Evolutionary conservation across 139 green algal species (phyloP), one percentile per base, ranked within the genome.

Genomic region (Medakamo hakoo): DNA sequence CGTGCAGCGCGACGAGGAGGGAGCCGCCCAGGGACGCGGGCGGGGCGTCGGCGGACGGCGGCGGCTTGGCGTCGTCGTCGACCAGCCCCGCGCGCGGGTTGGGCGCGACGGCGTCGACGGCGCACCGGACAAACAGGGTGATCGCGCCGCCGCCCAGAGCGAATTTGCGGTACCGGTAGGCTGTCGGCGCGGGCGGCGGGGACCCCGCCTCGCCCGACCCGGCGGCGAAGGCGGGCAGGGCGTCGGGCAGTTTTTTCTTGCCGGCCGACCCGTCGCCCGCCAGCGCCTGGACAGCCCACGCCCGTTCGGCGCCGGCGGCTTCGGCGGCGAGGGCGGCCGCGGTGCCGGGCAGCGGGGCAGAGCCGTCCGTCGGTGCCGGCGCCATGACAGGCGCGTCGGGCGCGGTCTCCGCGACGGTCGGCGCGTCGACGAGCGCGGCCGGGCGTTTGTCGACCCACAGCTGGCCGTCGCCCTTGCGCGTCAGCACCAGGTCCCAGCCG

Each of bases 341-440:
- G n/a, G n/a, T n/a, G n/a, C n/a, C n/a, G n/a, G n/a, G n/a, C n/a
- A n/a, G n/a, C n/a, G n/a, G n/a, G n/a, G n/a, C n/a, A n/a, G n/a
- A n/a, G 31, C 83, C 87, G 73, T 99, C 97, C 71, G 96, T 88
- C 75, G 78, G 87, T 63, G 96, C 91, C 68, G 88, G 86, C 26
- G 96, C 87, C 66, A 93, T 84, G 0, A 71, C 62, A 27, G 87
- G 72, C 24, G 78, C 62, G 55, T 88, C 82, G 30, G 79, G 78
- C 4, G 78, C 70, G 0, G 83, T 90, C 73, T 90, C 83, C 30
- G 68, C 71, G 76, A 94, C 83, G 21, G 93, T 96, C 49, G 95
- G 74, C 49, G 87, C 76, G 72, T 95, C 90, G 31, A 98, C 82
- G 48, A 68, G 80, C 28, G 64, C 78, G 63, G 73, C 72, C 21